phyloP scores from a whole-genome alignment of 441 rosid species.

The Pelargonium myrrhifolium region DNA sequence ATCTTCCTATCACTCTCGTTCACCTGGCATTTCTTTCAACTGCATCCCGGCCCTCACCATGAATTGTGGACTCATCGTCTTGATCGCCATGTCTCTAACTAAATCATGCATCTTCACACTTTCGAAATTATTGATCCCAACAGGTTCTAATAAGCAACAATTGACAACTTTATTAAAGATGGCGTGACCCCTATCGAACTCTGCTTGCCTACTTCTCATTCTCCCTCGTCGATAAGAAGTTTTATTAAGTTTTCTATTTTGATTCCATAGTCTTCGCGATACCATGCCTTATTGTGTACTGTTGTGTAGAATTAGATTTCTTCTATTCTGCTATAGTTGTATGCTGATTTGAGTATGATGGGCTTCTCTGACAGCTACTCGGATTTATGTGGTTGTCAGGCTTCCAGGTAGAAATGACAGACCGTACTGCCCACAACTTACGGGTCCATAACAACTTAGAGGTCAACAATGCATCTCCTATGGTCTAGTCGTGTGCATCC shows the following conservation, averaged over 20 bases:
- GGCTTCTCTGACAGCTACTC: too few relatives aligned
- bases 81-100: conserved; percentile 26
- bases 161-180: conserved; percentile 20
- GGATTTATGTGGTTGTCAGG: too few relatives aligned
- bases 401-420: too few relatives aligned
- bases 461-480: too few relatives aligned
- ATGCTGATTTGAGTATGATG: too few relatives aligned
- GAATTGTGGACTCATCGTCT: conserved; percentile 3
- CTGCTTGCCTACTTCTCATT: neutral
- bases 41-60: conserved; percentile 15
- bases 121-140: too few relatives aligned
- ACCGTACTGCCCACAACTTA: too few relatives aligned
- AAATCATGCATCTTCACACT: conserved; percentile 26
- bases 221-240: conserved; percentile 18
- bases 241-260: conserved; percentile 8
- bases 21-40: neutral
- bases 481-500: too few relatives aligned
- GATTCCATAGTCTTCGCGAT: conserved; percentile 17
- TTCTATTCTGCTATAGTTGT: too few relatives aligned
- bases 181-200: conserved; percentile 12
- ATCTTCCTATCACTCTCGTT: conserved; percentile 19
- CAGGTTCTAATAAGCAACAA: conserved; percentile 14
- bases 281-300: too few relatives aligned
- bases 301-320: too few relatives aligned
- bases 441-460: too few relatives aligned